phyloP scores from a whole-genome alignment of 805 yeast species.

The Candida vaughaniae region DNA sequence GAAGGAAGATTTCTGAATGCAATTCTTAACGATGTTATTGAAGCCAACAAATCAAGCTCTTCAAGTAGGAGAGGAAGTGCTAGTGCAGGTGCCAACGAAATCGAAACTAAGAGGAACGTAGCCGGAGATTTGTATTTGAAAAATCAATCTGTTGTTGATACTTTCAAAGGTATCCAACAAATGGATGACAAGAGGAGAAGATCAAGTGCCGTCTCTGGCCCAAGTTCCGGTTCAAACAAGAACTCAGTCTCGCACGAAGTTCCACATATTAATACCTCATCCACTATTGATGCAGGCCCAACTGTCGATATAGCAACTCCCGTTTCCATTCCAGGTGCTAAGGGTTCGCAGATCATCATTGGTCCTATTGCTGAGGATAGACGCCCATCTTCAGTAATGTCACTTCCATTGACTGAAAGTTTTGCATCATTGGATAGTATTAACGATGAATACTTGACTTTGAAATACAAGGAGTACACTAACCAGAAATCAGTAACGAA shows the following conservation, averaged over 20 bases:
- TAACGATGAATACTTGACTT: conserved; percentile 53
- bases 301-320: background rate
- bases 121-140: conserved; percentile 44
- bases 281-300: background rate
- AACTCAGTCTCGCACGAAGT: conserved; percentile 15
- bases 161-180: conserved; percentile 43
- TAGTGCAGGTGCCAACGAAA: conserved; percentile 39
- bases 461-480: conserved; percentile 36
- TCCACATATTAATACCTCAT: conserved; percentile 1
- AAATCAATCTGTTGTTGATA: conserved; percentile 42
- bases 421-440: conserved; percentile 76
- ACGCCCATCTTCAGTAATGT: conserved; percentile 65
- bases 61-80: conserved; percentile 30
- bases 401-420: conserved; percentile 68
- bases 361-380: conserved; percentile 31
- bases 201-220: conserved; percentile 22
- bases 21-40: conserved; percentile 35
- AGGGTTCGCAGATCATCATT: conserved; percentile 21
- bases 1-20: conserved; percentile 25
- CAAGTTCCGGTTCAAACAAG: conserved; percentile 13
- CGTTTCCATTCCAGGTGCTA: background rate
- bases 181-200: conserved; percentile 39
- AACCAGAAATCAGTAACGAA: conserved; percentile 13
- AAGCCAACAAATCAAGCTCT: conserved; percentile 21
- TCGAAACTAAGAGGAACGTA: conserved; percentile 46